These are phyloP conservation scores for Pythium coloratum DNA, from an alignment of 352 stramenopile genomes.

Conservation along the genomic window DNA sequence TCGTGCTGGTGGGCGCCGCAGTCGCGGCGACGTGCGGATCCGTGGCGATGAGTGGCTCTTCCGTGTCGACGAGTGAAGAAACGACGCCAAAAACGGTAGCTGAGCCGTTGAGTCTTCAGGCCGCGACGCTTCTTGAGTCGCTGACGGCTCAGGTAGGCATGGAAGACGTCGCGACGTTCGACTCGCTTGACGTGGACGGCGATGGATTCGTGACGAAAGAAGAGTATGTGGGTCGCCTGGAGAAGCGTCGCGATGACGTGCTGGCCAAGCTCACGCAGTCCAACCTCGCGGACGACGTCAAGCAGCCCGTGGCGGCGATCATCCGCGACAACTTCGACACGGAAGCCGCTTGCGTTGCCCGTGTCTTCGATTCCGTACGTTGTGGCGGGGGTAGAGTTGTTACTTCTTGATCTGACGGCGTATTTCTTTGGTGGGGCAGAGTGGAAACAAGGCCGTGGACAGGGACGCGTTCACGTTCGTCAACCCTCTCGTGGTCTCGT, in stretches of 20 bases:
- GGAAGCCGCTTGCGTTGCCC: slow-evolving; percentile 16
- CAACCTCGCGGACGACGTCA: slow-evolving; percentile 17
- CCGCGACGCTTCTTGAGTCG: slow-evolving; percentile 1
- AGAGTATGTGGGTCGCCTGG: slow-evolving; percentile 18
- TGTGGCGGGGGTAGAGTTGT: not conserved
- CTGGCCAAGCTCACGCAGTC: slow-evolving; percentile 20
- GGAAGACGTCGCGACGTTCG: slow-evolving; percentile 14
- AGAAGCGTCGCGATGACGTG: slow-evolving; percentile 11
- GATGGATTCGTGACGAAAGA: slow-evolving; percentile 24
- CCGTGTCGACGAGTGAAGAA: not conserved
- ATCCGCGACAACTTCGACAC: slow-evolving; percentile 17
- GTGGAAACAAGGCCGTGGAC: slow-evolving; percentile 10
- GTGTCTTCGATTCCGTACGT: slow-evolving; percentile 18
- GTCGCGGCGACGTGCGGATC: slow-evolving; percentile 11
- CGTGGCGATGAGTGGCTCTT: slow-evolving; percentile 4
- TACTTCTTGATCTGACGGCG: not conserved
- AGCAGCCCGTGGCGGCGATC: slow-evolving; percentile 15
- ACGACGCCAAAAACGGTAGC: not conserved
- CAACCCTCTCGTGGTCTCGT: slow-evolving; percentile 19
- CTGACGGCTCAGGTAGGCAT: not conserved
- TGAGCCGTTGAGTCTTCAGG: slow-evolving; percentile 3
- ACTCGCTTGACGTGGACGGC: slow-evolving; percentile 15
- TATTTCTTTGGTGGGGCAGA: slow-evolving; percentile 5
- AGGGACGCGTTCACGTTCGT: slow-evolving; percentile 23
- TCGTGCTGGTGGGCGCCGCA: slow-evolving; percentile 10